Evolutionary conservation across 1,284 basidiomycete genomes (phyloP).

Genomic region (Ceratorhiza oryzae-sativae): DNA sequence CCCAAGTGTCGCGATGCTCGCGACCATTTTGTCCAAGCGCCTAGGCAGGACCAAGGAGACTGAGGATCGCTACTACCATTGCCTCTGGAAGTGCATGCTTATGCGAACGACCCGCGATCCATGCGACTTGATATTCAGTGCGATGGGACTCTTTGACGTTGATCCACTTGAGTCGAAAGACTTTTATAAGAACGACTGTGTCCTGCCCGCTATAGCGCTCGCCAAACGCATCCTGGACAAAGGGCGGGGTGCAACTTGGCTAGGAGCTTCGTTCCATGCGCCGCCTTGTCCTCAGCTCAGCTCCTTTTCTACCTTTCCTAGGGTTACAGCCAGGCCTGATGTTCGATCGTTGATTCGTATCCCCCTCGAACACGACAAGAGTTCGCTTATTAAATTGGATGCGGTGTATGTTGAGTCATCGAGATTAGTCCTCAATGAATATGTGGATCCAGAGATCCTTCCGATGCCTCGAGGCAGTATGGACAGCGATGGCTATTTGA

Average conservation of each 20-base stretch:
- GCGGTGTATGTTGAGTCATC: background rate
- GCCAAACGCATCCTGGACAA: background rate
- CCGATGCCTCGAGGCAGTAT: background rate
- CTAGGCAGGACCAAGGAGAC: background rate
- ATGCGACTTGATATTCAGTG: background rate
- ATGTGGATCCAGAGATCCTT: background rate
- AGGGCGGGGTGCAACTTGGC: background rate
- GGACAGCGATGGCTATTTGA: background rate
- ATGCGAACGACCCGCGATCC: background rate
- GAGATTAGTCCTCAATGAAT: background rate
- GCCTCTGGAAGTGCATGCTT: background rate
- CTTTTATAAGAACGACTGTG: background rate
- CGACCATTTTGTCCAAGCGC: background rate
- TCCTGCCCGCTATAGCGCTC: background rate
- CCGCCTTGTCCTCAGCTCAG: background rate
- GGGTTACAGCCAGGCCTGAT: background rate
- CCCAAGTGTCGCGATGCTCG: background rate
- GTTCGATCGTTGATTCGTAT: background rate
- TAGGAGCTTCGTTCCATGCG: background rate
- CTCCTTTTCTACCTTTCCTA: background rate
- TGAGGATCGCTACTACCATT: background rate
- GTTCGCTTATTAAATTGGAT: no score
- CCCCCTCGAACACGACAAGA: no score
- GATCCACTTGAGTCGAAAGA: background rate
- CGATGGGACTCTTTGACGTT: conserved; percentile 1